phyloP scores from a whole-genome alignment of 2,329 filamentous ascomycete species.

The Clonostachys rhizophaga region DNA sequence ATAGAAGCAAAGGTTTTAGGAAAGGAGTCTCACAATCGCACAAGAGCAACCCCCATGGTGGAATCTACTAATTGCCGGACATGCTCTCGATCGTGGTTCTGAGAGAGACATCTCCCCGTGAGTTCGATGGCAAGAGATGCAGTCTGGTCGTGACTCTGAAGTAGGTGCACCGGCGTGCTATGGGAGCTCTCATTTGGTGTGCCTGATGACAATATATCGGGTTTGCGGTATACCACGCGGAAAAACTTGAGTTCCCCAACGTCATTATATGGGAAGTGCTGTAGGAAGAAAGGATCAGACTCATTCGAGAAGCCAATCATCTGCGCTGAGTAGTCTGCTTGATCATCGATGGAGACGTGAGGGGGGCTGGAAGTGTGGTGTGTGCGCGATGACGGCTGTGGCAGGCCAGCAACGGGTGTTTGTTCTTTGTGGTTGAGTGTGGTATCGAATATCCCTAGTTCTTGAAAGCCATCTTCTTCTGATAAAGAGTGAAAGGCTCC shows the following conservation, averaged over 20 bases:
- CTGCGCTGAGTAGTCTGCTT: slow-evolving; percentile 3
- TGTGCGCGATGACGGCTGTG: too few relatives aligned
- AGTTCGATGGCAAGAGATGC: slow-evolving; percentile 2
- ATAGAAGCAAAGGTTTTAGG: too few relatives aligned
- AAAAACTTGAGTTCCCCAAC: slow-evolving; percentile 20
- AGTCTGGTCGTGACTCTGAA: slow-evolving; percentile 6
- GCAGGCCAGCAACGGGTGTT: background rate
- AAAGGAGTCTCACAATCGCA: slow-evolving; percentile 3
- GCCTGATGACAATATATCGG: background rate
- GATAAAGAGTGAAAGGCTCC: background rate
- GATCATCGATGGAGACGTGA: background rate
- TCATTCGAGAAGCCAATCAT: slow-evolving; percentile 4
- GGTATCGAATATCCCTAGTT: background rate
- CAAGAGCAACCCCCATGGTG: slow-evolving; percentile 5
- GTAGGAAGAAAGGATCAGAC: slow-evolving; percentile 6
- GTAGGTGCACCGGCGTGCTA: slow-evolving; percentile 6
- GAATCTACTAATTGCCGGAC: slow-evolving; percentile 6
- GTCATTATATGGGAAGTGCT: slow-evolving; percentile 15
- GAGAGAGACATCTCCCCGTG: slow-evolving; percentile 3
- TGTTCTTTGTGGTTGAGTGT: background rate
- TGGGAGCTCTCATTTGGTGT: background rate
- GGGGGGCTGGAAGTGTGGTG: too few relatives aligned
- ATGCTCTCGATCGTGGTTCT: slow-evolving; percentile 3
- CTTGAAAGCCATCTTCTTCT: background rate
- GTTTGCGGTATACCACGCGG: slow-evolving; percentile 10